Conservation (phyloP, 768 basidiomycete species). For the Sporobolomyces pararoseus region DNA sequence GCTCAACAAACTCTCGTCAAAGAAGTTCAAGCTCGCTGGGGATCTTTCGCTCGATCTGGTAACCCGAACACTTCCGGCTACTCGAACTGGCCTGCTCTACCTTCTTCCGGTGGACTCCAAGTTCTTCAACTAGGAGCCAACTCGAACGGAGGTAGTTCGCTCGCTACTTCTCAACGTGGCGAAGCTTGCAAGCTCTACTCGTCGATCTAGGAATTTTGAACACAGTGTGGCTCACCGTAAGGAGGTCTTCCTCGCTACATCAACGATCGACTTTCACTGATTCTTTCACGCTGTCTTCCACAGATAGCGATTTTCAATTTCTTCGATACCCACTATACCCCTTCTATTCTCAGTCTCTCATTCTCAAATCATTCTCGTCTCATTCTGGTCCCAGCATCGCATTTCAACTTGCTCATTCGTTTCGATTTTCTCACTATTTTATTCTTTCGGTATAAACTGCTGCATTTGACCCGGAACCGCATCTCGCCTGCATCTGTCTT, state of each 20-base stretch:
- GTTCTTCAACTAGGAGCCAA: conserved; percentile 58
- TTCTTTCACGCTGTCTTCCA: too few species aligned
- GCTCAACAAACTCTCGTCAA: conserved; percentile 52
- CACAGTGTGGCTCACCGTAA: not conserved
- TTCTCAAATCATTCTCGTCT: not conserved
- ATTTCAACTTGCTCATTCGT: too few species aligned
- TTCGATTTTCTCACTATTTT: too few species aligned
- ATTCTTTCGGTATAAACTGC: too few species aligned
- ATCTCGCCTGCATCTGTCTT: too few species aligned
- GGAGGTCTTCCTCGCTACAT: not conserved
- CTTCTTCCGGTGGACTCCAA: conserved; percentile 56
- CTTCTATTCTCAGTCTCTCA: too few species aligned
- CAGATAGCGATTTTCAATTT: too few species aligned
- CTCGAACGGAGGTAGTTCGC: not conserved
- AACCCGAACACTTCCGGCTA: conserved; percentile 57
- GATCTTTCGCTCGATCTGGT: conserved; percentile 61
- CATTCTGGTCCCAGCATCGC: too few species aligned
- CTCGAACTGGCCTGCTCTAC: conserved; percentile 55
- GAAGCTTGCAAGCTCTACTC: conserved; percentile 20
- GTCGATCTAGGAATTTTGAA: not conserved
- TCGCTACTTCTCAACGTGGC: not conserved
- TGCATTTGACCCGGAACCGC: too few species aligned
- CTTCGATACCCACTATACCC: too few species aligned
- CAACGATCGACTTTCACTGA: too few species aligned
- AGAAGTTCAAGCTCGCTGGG: conserved; percentile 70